Percentiles rank a stretch among this genome's conserved stretches.
Evolutionary conservation across 148 eudicot species (phyloP).

Genomic region (Polygonum maritimum): DNA sequence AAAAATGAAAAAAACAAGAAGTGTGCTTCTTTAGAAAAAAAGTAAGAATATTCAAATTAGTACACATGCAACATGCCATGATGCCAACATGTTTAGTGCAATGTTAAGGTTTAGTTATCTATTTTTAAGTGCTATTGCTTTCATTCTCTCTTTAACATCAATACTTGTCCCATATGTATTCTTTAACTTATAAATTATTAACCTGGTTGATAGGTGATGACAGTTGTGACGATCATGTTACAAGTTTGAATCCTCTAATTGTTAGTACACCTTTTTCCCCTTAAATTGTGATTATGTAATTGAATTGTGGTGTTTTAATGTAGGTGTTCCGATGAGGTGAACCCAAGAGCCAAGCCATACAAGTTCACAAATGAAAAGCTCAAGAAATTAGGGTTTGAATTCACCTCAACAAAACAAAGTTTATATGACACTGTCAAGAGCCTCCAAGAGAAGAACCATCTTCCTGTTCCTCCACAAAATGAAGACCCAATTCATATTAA

Average conservation of each 20-base stretch:
- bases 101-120: background rate
- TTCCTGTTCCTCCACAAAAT: conserved; percentile 40
- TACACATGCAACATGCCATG: background rate
- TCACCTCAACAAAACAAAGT: conserved; percentile 54
- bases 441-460: conserved; percentile 75
- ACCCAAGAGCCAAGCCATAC: conserved; percentile 66
- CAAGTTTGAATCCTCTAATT: too few species aligned
- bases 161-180: background rate
- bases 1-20: background rate
- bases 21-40: background rate
- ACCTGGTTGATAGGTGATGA: too few species aligned
- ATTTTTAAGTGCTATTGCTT: background rate
- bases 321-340: conserved; percentile 80
- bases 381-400: conserved; percentile 69
- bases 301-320: background rate
- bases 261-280: background rate
- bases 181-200: background rate
- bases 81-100: background rate
- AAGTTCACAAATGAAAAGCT: conserved; percentile 75
- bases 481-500: conserved; percentile 32
- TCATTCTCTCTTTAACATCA: background rate
- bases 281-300: background rate
- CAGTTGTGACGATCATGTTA: too few species aligned
- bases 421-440: conserved; percentile 74
- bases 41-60: background rate